Evolutionary conservation across 2,329 filamentous ascomycete genomes (phyloP).

Genomic region (Nemania diffusa): DNA sequence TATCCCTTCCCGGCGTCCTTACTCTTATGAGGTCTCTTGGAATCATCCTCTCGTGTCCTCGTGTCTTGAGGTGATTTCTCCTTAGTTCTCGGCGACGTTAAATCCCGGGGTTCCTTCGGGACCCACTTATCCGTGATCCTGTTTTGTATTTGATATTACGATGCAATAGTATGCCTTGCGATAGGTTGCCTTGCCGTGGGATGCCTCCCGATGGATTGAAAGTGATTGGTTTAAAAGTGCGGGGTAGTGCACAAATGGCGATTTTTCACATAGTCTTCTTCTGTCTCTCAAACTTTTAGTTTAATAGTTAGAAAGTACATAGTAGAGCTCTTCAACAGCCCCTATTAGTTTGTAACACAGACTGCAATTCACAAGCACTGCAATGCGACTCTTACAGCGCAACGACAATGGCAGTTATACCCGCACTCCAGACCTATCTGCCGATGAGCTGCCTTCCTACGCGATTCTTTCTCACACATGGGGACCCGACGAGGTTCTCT

Average conservation of each 20-base stretch:
- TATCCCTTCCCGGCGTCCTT: slow-evolving; percentile 2
- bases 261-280: no score
- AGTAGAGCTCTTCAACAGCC: no score
- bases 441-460: slow-evolving; percentile 32
- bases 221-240: no score
- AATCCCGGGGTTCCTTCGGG: not conserved
- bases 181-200: no score
- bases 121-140: not conserved
- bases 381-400: slow-evolving; percentile 18
- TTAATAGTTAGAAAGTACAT: no score
- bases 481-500: slow-evolving; percentile 33
- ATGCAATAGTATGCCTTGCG: no score
- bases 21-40: slow-evolving; percentile 1
- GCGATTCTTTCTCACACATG: slow-evolving; percentile 38
- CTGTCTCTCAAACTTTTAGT: no score
- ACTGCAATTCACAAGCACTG: no score
- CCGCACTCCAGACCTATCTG: slow-evolving; percentile 2
- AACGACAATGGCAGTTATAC: slow-evolving; percentile 9
- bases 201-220: no score
- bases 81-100: not conserved
- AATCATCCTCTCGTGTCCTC: not conserved
- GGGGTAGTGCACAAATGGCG: no score
- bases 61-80: not conserved
- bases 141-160: no score
- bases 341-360: no score